Evolutionary conservation across 2,329 filamentous ascomycete genomes (phyloP), one percentile per base, ranked within the genome.

Genomic region (Neoarthrinium moseri): DNA sequence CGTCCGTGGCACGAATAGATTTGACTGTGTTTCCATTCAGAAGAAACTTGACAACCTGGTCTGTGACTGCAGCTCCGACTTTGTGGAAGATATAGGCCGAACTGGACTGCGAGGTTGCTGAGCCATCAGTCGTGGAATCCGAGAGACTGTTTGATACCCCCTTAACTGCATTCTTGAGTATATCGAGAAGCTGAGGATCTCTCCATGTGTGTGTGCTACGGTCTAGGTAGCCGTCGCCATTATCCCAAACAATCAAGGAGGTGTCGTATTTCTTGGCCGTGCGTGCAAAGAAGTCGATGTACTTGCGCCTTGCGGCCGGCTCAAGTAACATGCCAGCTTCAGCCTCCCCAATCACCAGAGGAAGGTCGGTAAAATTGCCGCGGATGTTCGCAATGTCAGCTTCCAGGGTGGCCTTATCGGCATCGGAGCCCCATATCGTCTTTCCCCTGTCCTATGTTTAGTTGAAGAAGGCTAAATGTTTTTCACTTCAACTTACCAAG

Each of bases 261-360:
- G 75, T 77, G 49, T 74, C 67, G 52, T 79, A 75, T 36, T 72
- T 68, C 2, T 63, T 66, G 1, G 75, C 73, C 0, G 69, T 73
- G 22, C 71, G 70, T 17, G 74, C 60, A 43, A 84, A 66, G 48
- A 72, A 69, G 57, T 83, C 78, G 43, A 73, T 76, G 56, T 80
- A 84, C 46, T 74, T 75, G 74, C 80, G 82, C 36, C 78, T 67
- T 2, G 74, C 78, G 1, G 76, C 75, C 0, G 73, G 70, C 56
- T 84, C 81, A 2, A 74, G 75, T 39, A 69, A 70, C 1, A 63
- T 59, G 1, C 71, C 75, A 2, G 75, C 73, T 47, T 76, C 72
- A 61, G 74, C 84, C 62, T 84, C 80, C 10, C 81, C 79, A 11
- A 84, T 70, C 3, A 83, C 58, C 3, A 82, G 63, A 1, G 80